A percentile compares a stretch with the other conserved stretches of the same genome.
Evolutionary conservation across 768 basidiomycete genomes (phyloP).

Genomic region (Fomitopsis pulvina): DNA sequence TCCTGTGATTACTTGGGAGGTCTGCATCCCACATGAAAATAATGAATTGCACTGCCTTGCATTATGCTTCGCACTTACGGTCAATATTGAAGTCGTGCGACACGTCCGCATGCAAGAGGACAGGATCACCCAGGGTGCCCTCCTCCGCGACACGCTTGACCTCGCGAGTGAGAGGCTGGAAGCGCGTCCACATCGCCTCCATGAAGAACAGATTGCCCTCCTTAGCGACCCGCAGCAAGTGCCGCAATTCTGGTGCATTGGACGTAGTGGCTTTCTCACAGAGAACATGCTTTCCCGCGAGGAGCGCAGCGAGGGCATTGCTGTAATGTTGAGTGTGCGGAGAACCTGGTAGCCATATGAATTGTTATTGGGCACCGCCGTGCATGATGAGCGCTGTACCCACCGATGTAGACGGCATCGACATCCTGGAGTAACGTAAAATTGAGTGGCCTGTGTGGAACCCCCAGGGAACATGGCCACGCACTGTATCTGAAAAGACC

Average conservation of each 20-base stretch:
- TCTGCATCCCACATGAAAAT: slow-evolving; percentile 30
- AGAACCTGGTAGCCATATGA: slow-evolving; percentile 42
- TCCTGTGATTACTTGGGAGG: slow-evolving; percentile 62
- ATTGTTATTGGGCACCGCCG: neutral
- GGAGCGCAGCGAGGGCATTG: slow-evolving; percentile 69
- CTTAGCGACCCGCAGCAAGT: slow-evolving; percentile 67
- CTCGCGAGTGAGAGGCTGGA: slow-evolving; percentile 63
- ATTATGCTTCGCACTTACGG: slow-evolving; percentile 16
- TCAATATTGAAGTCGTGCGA: slow-evolving; percentile 60
- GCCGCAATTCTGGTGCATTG: slow-evolving; percentile 69
- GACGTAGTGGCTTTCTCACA: slow-evolving; percentile 87
- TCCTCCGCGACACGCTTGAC: slow-evolving; percentile 57
- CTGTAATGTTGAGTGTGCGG: slow-evolving; percentile 82
- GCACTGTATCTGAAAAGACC: slow-evolving; percentile 63
- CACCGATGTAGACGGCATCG: slow-evolving; percentile 73
- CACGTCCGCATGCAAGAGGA: slow-evolving; percentile 69
- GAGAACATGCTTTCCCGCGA: slow-evolving; percentile 77
- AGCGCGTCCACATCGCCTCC: slow-evolving; percentile 89
- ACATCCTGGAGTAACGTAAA: slow-evolving; percentile 42
- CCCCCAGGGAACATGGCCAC: slow-evolving; percentile 12
- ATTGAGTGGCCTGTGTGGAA: slow-evolving; percentile 4
- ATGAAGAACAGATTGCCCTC: slow-evolving; percentile 81
- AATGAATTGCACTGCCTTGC: neutral
- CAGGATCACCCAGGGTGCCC: slow-evolving; percentile 59
- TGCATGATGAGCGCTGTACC: neutral